phyloP scores from a whole-genome alignment of 345 rosid species.

The Odontarrhena argentea region DNA sequence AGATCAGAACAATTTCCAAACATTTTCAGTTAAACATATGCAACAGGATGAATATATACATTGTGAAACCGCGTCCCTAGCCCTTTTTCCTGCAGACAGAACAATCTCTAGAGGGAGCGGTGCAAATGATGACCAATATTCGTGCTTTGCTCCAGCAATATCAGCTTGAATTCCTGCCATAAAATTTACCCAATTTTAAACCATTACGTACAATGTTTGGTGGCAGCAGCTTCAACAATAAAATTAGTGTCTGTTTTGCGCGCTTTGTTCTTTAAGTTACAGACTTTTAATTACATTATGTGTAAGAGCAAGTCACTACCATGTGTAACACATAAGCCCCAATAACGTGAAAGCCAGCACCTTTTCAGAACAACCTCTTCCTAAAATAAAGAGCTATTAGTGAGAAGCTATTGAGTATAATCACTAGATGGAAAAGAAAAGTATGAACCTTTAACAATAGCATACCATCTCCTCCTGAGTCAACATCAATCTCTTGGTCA shows the following conservation, averaged over 20 bases:
- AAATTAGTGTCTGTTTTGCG: constrained; percentile 5
- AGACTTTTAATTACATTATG: too few species aligned
- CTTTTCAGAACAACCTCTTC: constrained; percentile 97
- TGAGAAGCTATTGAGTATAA: constrained; percentile 43
- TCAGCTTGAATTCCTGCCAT: constrained; percentile 74
- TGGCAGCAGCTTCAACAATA: constrained; percentile 1
- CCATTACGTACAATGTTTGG: constrained; percentile 11
- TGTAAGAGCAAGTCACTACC: constrained; percentile 49
- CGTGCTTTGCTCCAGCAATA: constrained; percentile 66
- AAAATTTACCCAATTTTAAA: constrained; percentile 12
- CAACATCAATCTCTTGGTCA: constrained; percentile 73
- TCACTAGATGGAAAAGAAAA: constrained; percentile 19
- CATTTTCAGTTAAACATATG: not conserved
- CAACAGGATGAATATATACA: constrained; percentile 39
- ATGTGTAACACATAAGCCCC: constrained; percentile 77
- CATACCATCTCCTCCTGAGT: constrained; percentile 92
- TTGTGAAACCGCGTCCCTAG: constrained; percentile 47
- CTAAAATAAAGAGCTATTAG: constrained; percentile 57
- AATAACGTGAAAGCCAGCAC: constrained; percentile 99
- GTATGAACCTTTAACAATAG: constrained; percentile 24
- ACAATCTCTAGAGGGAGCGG: constrained; percentile 81
- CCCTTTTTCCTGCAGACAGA: constrained; percentile 72
- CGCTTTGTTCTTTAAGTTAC: too few species aligned
- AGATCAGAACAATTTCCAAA: constrained; percentile 8
- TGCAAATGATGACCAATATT: constrained; percentile 91